Evolutionary conservation across 1,284 basidiomycete genomes (phyloP), one percentile per base, ranked within the genome.

Genomic region (Cerioporus squamosus): DNA sequence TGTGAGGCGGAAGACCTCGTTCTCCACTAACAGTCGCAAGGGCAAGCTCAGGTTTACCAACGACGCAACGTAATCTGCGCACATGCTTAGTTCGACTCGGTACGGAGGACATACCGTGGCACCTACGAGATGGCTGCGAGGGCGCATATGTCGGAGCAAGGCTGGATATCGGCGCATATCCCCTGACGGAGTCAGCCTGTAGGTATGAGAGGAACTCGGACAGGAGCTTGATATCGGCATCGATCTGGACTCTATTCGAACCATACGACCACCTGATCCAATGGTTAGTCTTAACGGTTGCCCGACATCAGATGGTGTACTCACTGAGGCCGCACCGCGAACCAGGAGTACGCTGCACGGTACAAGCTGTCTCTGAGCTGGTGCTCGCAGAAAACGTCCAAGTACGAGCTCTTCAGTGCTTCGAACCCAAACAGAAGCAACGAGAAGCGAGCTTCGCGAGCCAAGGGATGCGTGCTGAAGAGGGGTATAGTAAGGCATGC

Each of bases 361-460:
- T 94, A 98, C 12, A 99, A 77, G 49, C 81, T 82, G 63, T 93
- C 85, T 47, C 97, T 84, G 54, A 96, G 77, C 23, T 84, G 75
- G 63, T 87, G 82, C 75, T 99, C 97, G 58, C 94, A 90, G 57
- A 87, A 86, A 0, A 87, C 81, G 72, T 99, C 97, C 66, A 98
- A 79, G 60, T 88, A 84, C 29, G 93, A 96, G 62, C 93, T 94
- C 68, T 93, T 92, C 39, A 99, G 76, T 1, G 95, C 85, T 71
- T 97, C 95, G 71, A 99, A 95, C 0, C 94, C 96, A 69, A 99
- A 97, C 2, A 96, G 79, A 9, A 98, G 78, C 68, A 99, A 87
- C 0, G 92, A 89, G 72, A 97, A 96, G 18, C 95, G 86, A 1
- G 90, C 83, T 77, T 98, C 95, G 31, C 97, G 86, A 39, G 96